Evolutionary conservation across 768 basidiomycete genomes (phyloP).

Genomic region (Cystobasidium onofrii): DNA sequence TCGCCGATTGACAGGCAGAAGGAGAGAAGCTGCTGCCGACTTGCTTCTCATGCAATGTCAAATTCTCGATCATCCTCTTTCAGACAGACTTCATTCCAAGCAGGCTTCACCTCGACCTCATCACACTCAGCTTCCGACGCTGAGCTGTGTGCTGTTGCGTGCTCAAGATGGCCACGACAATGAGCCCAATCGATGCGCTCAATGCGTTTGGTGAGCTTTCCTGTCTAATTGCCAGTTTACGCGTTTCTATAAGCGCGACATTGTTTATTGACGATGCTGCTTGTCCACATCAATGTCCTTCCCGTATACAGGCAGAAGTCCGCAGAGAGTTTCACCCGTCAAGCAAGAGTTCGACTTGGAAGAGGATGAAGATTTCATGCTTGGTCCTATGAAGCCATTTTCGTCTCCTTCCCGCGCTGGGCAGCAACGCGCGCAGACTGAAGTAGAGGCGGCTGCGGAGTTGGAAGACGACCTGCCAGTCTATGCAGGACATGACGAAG

Average conservation of each 20-base stretch:
- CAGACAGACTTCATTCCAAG: neutral
- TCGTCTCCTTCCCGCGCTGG: neutral
- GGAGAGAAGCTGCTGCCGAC: neutral
- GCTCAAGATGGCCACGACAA: neutral
- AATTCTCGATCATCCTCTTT: neutral
- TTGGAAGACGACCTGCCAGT: neutral
- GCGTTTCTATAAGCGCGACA: neutral
- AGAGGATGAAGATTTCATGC: conserved; percentile 17
- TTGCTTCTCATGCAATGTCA: neutral
- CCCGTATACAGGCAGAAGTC: neutral
- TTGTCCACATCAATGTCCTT: neutral
- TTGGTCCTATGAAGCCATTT: neutral
- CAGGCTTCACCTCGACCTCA: neutral
- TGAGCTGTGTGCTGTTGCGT: neutral
- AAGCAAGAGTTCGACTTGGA: neutral
- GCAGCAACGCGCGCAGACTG: neutral
- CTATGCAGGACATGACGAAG: neutral
- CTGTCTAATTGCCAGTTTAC: neutral
- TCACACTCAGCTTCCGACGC: neutral
- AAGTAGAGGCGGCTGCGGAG: neutral
- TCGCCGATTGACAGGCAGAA: no score
- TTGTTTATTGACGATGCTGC: neutral
- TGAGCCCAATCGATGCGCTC: conserved; percentile 5
- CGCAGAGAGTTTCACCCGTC: neutral
- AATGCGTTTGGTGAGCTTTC: neutral